phyloP scores from a whole-genome alignment of 495 filamentous ascomycete genomes.

The Aspergillus diversus region DNA sequence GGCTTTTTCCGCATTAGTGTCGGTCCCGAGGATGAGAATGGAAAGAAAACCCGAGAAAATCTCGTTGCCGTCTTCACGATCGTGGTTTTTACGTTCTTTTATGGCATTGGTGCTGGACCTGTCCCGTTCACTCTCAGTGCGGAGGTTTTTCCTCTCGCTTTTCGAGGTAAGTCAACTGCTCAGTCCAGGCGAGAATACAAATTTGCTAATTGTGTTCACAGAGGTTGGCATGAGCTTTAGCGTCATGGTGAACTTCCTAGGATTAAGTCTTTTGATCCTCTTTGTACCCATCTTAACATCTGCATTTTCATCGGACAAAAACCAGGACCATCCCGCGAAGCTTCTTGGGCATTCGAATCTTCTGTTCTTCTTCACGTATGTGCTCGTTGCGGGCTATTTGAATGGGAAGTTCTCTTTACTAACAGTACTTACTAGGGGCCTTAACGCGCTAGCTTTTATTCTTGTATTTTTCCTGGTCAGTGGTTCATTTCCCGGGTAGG shows the following conservation, averaged over 20 bases:
- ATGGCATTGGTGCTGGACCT: conserved; percentile 29
- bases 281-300: conserved; percentile 28
- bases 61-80: conserved; percentile 24
- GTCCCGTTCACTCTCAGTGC: conserved; percentile 44
- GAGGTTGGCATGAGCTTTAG: conserved; percentile 72
- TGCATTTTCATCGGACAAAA: neutral
- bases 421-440: conserved; percentile 32
- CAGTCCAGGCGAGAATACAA: neutral
- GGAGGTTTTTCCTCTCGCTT: conserved; percentile 72
- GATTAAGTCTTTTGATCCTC: conserved; percentile 30
- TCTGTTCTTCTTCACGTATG: conserved; percentile 26
- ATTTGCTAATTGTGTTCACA: conserved; percentile 9
- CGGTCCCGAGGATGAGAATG: conserved; percentile 2
- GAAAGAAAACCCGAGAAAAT: neutral
- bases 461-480: conserved; percentile 59
- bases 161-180: conserved; percentile 47
- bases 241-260: conserved; percentile 65
- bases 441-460: conserved; percentile 61
- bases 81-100: conserved; percentile 25
- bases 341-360: conserved; percentile 21
- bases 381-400: neutral
- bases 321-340: neutral
- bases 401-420: neutral
- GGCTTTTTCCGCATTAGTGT: conserved; percentile 24
- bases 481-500: too few relatives aligned